phyloP scores from a whole-genome alignment of 441 rosid genomes.

The Bocquillonia castaneifolia region DNA sequence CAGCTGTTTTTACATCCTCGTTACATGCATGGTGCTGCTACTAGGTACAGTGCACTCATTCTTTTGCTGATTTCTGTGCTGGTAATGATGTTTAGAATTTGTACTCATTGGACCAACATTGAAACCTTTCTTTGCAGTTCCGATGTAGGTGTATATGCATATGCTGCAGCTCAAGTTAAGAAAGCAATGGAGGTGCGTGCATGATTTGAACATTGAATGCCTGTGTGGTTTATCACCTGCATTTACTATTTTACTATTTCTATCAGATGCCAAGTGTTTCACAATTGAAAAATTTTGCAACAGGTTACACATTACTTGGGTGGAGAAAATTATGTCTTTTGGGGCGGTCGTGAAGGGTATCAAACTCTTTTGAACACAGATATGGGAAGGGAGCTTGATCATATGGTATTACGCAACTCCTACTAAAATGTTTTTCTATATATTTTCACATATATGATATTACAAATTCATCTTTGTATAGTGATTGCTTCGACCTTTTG shows the following conservation, averaged over 20 bases:
- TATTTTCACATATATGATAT: neutral
- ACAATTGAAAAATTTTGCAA: neutral
- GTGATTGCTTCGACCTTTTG: neutral
- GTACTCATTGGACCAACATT: neutral
- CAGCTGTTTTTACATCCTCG: constrained; percentile 94
- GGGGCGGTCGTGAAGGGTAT: constrained; percentile 99
- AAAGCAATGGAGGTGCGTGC: constrained; percentile 76
- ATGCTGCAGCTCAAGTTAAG: constrained; percentile 97
- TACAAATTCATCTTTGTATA: neutral
- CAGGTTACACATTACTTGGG: constrained; percentile 91
- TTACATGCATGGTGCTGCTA: constrained; percentile 97
- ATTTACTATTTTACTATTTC: neutral
- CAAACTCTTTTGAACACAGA: constrained; percentile 91
- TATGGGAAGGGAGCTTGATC: constrained; percentile 92
- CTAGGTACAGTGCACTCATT: constrained; percentile 42
- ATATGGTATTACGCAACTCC: constrained; percentile 43
- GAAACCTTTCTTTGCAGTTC: constrained; percentile 42
- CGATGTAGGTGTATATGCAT: constrained; percentile 81
- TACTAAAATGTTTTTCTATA: neutral
- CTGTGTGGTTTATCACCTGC: neutral
- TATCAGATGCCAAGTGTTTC: neutral
- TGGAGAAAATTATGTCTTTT: constrained; percentile 93
- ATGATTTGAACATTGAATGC: neutral
- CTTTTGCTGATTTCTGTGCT: neutral
- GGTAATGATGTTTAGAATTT: neutral